These are phyloP conservation scores for Lasiodiplodia sp. DNA, from an alignment of 2,329 filamentous ascomycete species.

Conservation along the genomic window DNA sequence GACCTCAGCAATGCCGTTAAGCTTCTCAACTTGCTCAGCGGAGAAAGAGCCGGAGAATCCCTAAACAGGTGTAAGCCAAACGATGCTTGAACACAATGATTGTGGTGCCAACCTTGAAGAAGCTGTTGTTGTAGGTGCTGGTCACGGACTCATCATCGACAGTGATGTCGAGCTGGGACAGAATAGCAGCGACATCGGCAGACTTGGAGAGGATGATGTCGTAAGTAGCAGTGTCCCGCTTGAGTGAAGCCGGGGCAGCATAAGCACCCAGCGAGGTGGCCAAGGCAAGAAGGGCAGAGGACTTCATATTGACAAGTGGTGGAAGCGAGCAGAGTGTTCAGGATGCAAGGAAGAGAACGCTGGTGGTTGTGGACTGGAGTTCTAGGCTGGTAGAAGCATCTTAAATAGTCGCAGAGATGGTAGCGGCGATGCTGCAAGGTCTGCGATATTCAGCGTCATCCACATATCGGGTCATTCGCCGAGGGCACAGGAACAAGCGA, in stretches of 20 bases:
- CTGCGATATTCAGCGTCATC: slow-evolving; percentile 9
- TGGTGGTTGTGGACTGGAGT: not conserved
- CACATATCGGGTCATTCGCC: slow-evolving; percentile 27
- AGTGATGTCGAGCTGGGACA: slow-evolving; percentile 16
- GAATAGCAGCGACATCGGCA: slow-evolving; percentile 20
- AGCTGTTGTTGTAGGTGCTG: slow-evolving; percentile 28
- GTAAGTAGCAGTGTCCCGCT: slow-evolving; percentile 21
- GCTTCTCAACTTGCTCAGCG: slow-evolving; percentile 18
- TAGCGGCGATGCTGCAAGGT: slow-evolving; percentile 11
- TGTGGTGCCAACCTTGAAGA: slow-evolving; percentile 16
- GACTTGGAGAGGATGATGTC: slow-evolving; percentile 20
- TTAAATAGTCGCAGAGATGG: slow-evolving; percentile 11
- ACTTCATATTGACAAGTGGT: slow-evolving; percentile 21
- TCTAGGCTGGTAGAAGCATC: not conserved
- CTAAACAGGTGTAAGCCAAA: not conserved
- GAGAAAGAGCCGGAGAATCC: slow-evolving; percentile 28
- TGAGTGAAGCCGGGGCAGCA: slow-evolving; percentile 14
- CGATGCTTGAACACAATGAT: too few species aligned
- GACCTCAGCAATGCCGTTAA: slow-evolving; percentile 22
- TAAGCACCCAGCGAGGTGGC: slow-evolving; percentile 21
- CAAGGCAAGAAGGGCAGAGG: slow-evolving; percentile 15
- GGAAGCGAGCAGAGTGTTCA: not conserved
- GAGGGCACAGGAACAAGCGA: slow-evolving; percentile 11
- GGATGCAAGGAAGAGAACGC: not conserved
- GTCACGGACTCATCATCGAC: slow-evolving; percentile 19